A percentile compares a stretch with the other conserved stretches of the same genome.
These are phyloP conservation scores for Aspergillus kassunensis DNA, from an alignment of 495 filamentous ascomycete genomes.

Conservation along the genomic window DNA sequence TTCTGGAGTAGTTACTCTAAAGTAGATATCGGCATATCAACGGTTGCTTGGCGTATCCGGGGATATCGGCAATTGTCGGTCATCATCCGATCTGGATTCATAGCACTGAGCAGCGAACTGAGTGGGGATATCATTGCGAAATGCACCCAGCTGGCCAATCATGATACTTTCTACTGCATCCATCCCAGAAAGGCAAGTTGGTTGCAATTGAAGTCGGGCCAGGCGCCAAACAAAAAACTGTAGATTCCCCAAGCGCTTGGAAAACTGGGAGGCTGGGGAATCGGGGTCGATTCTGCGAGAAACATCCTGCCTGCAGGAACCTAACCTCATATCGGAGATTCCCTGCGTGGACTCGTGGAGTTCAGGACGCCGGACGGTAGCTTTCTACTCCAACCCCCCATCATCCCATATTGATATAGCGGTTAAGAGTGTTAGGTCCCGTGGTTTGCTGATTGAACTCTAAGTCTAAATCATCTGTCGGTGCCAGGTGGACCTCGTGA, in stretches of 20 bases:
- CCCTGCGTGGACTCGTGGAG: background rate
- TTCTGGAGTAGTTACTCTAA: background rate
- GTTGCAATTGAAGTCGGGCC: constrained; percentile 1
- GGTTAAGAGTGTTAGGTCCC: no score
- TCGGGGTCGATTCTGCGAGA: background rate
- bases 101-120: background rate
- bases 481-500: constrained; percentile 3
- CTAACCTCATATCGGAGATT: background rate
- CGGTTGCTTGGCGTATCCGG: background rate
- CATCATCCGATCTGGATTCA: no score
- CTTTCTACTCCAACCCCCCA: no score
- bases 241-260: constrained; percentile 1
- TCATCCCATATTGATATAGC: no score
- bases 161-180: constrained; percentile 18
- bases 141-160: no score
- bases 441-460: background rate
- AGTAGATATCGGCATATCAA: background rate
- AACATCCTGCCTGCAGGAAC: constrained; percentile 6
- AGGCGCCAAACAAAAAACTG: constrained; percentile 4
- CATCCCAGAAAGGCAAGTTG: constrained; percentile 15
- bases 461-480: constrained; percentile 1
- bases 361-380: background rate
- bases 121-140: constrained; percentile 7
- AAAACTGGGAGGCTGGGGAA: background rate
- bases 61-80: background rate